Percentiles rank a stretch among this genome's conserved stretches.
phyloP scores from a whole-genome alignment of 106 monocot species.

The Dendrobium chrysotoxum region DNA sequence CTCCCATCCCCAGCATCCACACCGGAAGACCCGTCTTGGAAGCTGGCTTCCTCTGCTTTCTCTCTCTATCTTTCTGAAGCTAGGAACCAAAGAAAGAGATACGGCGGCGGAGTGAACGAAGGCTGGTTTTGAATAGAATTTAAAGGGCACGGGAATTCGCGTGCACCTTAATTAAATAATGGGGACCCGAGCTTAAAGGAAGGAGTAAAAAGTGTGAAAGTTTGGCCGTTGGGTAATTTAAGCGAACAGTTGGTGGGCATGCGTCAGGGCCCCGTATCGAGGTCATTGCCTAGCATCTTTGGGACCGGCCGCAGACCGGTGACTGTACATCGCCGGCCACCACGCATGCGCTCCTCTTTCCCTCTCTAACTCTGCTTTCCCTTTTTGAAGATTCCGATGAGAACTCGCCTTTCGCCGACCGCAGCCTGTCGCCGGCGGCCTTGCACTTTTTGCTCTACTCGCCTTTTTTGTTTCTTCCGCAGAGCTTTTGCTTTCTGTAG shows the following conservation, averaged over 20 bases:
- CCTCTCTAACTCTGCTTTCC: background rate
- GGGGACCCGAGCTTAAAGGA: background rate
- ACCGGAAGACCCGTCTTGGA: constrained; percentile 45
- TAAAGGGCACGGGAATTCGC: background rate
- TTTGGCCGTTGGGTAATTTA: background rate
- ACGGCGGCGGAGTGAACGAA: background rate
- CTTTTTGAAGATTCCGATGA: constrained; percentile 4
- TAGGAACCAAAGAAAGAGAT: background rate
- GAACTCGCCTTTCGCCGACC: background rate
- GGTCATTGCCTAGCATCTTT: background rate
- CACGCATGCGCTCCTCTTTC: background rate
- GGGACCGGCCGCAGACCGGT: constrained; percentile 4
- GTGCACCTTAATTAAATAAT: background rate
- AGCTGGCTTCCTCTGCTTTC: background rate
- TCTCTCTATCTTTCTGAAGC: constrained; percentile 4
- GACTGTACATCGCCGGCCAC: background rate
- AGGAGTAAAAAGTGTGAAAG: background rate
- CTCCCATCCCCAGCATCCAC: constrained; percentile 43
- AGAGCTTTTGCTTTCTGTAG: background rate
- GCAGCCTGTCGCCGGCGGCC: background rate
- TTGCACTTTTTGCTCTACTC: background rate
- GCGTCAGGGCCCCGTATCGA: background rate
- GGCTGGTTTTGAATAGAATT: background rate
- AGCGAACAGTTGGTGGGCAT: background rate
- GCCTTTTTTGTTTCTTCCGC: background rate